These are phyloP conservation scores for Geotrichum klebahnii DNA, from an alignment of 1,139 yeast species.

Conservation along the genomic window DNA sequence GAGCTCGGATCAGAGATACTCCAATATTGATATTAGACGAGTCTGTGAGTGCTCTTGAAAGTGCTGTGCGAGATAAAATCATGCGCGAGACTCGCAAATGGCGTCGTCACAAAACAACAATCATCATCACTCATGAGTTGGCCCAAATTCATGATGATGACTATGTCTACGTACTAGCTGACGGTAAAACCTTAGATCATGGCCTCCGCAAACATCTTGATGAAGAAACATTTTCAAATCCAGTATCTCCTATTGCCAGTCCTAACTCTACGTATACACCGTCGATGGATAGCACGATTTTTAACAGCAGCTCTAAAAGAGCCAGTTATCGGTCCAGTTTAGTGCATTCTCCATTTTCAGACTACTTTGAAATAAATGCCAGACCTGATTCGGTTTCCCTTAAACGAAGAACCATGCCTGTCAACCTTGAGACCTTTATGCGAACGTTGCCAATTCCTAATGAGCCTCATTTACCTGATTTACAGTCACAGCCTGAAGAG, in stretches of 20 bases:
- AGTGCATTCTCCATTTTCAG: conserved; percentile 11
- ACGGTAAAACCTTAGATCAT: conserved; percentile 50
- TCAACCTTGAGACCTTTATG: not conserved
- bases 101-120: conserved; percentile 69
- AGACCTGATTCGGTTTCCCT: not conserved
- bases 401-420: conserved; percentile 11
- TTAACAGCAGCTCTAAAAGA: not conserved
- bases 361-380: conserved; percentile 3
- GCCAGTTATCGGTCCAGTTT: not conserved
- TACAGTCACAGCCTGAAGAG: too few species aligned
- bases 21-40: conserved; percentile 81
- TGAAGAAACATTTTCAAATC: conserved; percentile 22
- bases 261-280: not conserved
- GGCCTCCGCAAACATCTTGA: conserved; percentile 43
- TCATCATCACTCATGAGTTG: conserved; percentile 75
- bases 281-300: not conserved
- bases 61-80: conserved; percentile 44
- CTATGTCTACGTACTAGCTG: conserved; percentile 52
- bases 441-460: not conserved
- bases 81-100: conserved; percentile 52
- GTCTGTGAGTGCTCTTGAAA: conserved; percentile 76
- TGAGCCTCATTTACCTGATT: too few species aligned
- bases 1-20: conserved; percentile 69
- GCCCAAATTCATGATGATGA: conserved; percentile 54
- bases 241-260: conserved; percentile 1